Conservation (phyloP, 164 flowering plant genomes). For the Dillenia turbinata region DNA sequence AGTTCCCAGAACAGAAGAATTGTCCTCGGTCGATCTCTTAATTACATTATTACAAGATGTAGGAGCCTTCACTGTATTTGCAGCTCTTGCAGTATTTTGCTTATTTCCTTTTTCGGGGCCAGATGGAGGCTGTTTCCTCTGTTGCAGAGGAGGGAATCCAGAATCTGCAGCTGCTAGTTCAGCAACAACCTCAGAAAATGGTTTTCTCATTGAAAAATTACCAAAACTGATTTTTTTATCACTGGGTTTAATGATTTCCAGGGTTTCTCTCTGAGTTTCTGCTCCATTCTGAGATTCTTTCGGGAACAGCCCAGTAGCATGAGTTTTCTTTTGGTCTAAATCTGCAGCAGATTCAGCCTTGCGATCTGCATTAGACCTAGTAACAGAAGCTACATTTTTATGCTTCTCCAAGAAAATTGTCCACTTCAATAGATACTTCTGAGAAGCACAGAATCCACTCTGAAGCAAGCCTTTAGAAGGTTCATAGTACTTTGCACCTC, state of each 20-base stretch:
- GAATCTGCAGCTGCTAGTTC: conserved; percentile 63
- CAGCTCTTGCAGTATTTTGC: conserved; percentile 29
- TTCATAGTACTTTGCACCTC: conserved; percentile 75
- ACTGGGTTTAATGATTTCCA: conserved; percentile 20
- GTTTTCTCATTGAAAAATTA: conserved; percentile 58
- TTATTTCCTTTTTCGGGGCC: conserved; percentile 36
- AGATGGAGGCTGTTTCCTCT: conserved; percentile 34
- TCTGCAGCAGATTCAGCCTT: conserved; percentile 22
- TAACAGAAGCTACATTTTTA: conserved; percentile 19
- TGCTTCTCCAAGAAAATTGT: conserved; percentile 41
- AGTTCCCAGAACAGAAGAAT: conserved; percentile 26
- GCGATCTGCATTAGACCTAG: conserved; percentile 16
- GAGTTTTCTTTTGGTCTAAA: conserved; percentile 22
- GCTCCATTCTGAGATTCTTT: conserved; percentile 21
- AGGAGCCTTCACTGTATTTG: conserved; percentile 23
- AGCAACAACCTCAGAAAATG: conserved; percentile 93
- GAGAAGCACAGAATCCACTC: conserved; percentile 68
- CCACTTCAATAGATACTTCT: conserved; percentile 72
- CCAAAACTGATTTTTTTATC: conserved; percentile 52
- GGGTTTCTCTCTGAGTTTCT: conserved; percentile 20
- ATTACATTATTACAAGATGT: conserved; percentile 20
- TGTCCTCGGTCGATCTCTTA: conserved; percentile 20
- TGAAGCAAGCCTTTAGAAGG: conserved; percentile 82
- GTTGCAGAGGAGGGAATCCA: conserved; percentile 81
- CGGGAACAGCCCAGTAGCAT: conserved; percentile 14